Evolutionary conservation across 1,284 basidiomycete species (phyloP).

Genomic region (Trametes pubescens): DNA sequence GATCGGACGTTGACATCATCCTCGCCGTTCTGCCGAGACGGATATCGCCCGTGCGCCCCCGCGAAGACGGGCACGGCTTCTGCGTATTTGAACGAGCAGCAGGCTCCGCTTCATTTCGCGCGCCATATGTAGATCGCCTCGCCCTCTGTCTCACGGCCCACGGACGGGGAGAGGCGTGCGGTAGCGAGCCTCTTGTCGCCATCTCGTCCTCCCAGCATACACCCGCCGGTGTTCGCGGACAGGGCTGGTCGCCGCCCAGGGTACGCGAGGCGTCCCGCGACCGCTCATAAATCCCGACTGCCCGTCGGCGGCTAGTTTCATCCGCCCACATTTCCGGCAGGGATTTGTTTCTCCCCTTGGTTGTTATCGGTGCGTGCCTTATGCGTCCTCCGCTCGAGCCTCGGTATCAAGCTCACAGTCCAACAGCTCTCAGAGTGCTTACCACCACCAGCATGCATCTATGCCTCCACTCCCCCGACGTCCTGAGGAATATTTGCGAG

Average conservation of each 20-base stretch:
- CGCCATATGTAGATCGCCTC: slow-evolving; percentile 9
- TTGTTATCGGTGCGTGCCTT: background rate
- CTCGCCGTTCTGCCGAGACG: slow-evolving; percentile 20
- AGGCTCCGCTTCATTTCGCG: slow-evolving; percentile 24
- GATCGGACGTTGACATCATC: slow-evolving; percentile 37
- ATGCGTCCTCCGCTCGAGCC: background rate
- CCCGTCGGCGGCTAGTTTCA: slow-evolving; percentile 4
- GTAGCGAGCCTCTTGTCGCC: slow-evolving; percentile 7
- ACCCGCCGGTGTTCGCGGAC: slow-evolving; percentile 9
- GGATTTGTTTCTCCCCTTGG: background rate
- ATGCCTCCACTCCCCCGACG: slow-evolving; percentile 17
- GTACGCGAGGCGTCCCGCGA: slow-evolving; percentile 22
- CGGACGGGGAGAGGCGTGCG: slow-evolving; percentile 7
- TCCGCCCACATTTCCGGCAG: background rate
- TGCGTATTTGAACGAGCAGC: slow-evolving; percentile 6
- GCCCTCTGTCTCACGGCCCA: slow-evolving; percentile 4
- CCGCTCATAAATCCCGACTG: slow-evolving; percentile 11
- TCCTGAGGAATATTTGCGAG: slow-evolving; percentile 29
- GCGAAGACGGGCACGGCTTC: slow-evolving; percentile 14
- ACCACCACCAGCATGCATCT: background rate
- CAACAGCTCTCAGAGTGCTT: background rate
- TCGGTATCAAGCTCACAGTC: background rate
- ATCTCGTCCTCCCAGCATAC: slow-evolving; percentile 10
- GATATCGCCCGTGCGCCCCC: slow-evolving; percentile 14
- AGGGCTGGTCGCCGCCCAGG: slow-evolving; percentile 4